Base-by-base conservation (phyloP, 2,329 filamentous ascomycete genomes). In the Apiospora pterosperma region DNA sequence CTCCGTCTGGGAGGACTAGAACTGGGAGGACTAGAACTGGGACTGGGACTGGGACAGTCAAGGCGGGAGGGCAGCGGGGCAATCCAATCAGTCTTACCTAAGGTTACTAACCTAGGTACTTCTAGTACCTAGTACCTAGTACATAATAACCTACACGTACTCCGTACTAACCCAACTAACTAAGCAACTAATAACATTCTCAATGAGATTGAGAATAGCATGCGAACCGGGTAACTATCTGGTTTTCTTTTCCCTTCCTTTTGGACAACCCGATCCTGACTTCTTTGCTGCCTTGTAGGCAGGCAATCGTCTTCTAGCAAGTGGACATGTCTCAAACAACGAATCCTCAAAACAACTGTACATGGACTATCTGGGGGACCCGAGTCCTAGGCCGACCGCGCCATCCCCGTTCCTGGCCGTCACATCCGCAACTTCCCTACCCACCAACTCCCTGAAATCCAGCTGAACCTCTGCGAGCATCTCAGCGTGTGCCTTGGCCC, bases 371-470 rank as follows among this genome's bases (percentile, higher is more conserved):
- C 34, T 55, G 12, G 48, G 48, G 28, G 48, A 34, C 16, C 48
- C 48, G 64, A 82, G 67, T 5, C 81, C 81, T 61, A 85, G 74
- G 0, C 83, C 82, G 21, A 81, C 76, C 3, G 80, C 77, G 19
- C 67, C 71, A 41, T 71, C 69, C 59, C 70, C 69, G 59, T 73
- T 73, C 48, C 61, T 16, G 65, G 60, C 31, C 64, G 65, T 38
- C 66, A 63, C 55, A n/a, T 62, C 48, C 23, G 77, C 73, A 55
- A 82, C 70, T 42, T 84, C 88, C 68, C 84, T 84, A 19, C 91
- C 92, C 16, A 97, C 89, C 64, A 98, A 78, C 69, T 92, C 92
- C 64, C 86, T 87, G 75, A 99, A 98, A 76, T 99, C 95, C 36
- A 99, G 80, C 0, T 94, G 94, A 25, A 97, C 94, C 66, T 96